Evolutionary conservation across 2,329 filamentous ascomycete species (phyloP).

Genomic region (Ascochyta viciae-villosae): DNA sequence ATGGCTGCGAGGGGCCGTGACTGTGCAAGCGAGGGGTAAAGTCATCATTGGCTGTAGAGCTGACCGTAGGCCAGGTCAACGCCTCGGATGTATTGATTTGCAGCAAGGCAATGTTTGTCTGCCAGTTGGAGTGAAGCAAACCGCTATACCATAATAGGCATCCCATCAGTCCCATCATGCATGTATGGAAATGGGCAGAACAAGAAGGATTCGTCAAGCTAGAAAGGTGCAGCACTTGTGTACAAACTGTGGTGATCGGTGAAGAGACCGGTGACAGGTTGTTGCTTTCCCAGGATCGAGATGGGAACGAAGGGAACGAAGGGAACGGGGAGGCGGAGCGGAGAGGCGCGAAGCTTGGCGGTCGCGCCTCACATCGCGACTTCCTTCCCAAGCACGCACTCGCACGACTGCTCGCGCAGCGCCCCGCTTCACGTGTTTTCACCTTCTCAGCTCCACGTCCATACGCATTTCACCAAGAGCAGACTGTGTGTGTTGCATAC

Average conservation of each 20-base stretch:
- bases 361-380: slow-evolving; percentile 28
- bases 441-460: background rate
- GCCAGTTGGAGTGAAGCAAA: slow-evolving; percentile 31
- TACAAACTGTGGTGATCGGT: slow-evolving; percentile 17
- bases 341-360: slow-evolving; percentile 25
- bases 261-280: slow-evolving; percentile 2
- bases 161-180: slow-evolving; percentile 7
- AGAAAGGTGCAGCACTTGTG: slow-evolving; percentile 19
- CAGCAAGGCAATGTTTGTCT: slow-evolving; percentile 19
- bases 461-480: background rate
- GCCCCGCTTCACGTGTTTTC: slow-evolving; percentile 2
- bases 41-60: slow-evolving; percentile 5
- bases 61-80: background rate
- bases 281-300: background rate
- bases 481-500: background rate
- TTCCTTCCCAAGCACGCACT: slow-evolving; percentile 17
- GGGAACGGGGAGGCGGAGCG: slow-evolving; percentile 8
- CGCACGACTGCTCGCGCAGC: background rate
- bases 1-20: slow-evolving; percentile 15
- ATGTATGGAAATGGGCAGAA: slow-evolving; percentile 8
- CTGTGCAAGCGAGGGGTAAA: slow-evolving; percentile 13
- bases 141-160: slow-evolving; percentile 15
- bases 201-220: background rate
- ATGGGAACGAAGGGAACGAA: background rate
- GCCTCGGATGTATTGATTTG: background rate